Conservation (phyloP, 2,329 filamentous ascomycete genomes). For the Penicillium sp. region DNA sequence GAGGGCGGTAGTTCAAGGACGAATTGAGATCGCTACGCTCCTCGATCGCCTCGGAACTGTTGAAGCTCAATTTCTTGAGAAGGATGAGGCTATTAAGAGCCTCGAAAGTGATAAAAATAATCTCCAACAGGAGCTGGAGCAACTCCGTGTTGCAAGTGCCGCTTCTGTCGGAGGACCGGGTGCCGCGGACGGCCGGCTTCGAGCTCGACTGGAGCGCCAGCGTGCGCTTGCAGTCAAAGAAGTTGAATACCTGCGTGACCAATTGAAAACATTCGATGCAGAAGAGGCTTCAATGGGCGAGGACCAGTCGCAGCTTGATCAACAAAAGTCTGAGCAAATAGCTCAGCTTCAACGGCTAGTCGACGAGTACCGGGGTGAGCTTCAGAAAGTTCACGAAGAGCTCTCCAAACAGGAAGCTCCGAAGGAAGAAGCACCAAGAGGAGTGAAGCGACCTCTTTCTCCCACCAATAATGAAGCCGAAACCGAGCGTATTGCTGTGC, state of each 20-base stretch:
- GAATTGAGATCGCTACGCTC: conserved; percentile 75
- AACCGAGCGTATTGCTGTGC: conserved; percentile 72
- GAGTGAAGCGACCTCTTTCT: conserved; percentile 65
- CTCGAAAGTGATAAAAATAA: conserved; percentile 68
- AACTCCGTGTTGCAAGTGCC: conserved; percentile 54
- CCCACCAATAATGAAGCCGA: conserved; percentile 54
- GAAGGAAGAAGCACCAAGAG: conserved; percentile 33
- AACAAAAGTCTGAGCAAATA: conserved; percentile 70
- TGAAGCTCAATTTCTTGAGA: conserved; percentile 73
- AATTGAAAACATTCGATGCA: conserved; percentile 81
- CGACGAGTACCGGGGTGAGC: conserved; percentile 79
- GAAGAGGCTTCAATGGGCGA: conserved; percentile 81
- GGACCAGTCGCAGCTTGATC: conserved; percentile 69
- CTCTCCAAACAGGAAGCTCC: conserved; percentile 63
- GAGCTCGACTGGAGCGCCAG: conserved; percentile 78
- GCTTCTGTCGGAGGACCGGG: conserved; percentile 36
- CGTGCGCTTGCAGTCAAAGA: conserved; percentile 84
- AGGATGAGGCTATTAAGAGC: conserved; percentile 69
- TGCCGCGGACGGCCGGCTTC: conserved; percentile 63
- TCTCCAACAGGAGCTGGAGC: conserved; percentile 68
- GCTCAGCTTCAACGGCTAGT: conserved; percentile 81
- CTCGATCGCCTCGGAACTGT: conserved; percentile 75
- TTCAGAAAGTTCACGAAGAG: conserved; percentile 70
- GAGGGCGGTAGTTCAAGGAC: conserved; percentile 76
- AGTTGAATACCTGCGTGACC: conserved; percentile 87